Base-by-base conservation (phyloP, 169 alveolate genomes). In the Babesia bovis region DNA sequence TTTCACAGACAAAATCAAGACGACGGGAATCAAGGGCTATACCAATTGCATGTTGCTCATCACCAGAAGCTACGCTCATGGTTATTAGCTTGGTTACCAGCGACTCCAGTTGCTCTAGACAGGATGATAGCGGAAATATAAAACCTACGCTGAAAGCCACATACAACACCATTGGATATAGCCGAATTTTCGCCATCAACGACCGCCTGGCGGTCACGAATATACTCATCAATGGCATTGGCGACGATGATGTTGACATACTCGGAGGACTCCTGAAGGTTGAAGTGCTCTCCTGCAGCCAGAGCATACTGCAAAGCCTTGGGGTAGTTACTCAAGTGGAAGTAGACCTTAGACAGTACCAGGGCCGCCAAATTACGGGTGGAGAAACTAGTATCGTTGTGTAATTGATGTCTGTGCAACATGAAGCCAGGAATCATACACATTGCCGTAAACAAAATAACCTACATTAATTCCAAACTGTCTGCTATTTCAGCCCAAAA, bases 1-100 rank as follows among this genome's bases (percentile, higher is more conserved):
- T 91, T 40, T 82, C 84, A 55, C 88, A 84, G 17, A 97, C 89
- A 61, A 90, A 83, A 77, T 97, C 99, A 57, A 91, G 73, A 69
- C 98, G 83, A 50, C 97, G 87, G 25, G 97, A 85, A 76, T 97
- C 99, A 51, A 97, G 67, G 15, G 97, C 98, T 17, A 97, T 92
- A 0, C 99, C 99, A 45, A 97, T 87, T 13, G 98, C 98, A 73
- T 94, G 95, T 57, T 89, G 82, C 38, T 85, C 94, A 60, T 91
- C 92, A 25, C 91, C 90, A 60, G 91, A 85, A n/a, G 73, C 38
- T 35, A 93, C 91, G 66, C 98, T 94, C 50, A 87, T 85, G 38
- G 87, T 89, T 58, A 96, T 90, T 92, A 96, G 92, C 51, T 82
- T 87, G 53, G 92, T 92, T 25, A 97, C 96, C 44, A 97, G 82